Evolutionary conservation across 2,329 filamentous ascomycete species (phyloP).

Genomic region (Dactylonectria estremocensis): DNA sequence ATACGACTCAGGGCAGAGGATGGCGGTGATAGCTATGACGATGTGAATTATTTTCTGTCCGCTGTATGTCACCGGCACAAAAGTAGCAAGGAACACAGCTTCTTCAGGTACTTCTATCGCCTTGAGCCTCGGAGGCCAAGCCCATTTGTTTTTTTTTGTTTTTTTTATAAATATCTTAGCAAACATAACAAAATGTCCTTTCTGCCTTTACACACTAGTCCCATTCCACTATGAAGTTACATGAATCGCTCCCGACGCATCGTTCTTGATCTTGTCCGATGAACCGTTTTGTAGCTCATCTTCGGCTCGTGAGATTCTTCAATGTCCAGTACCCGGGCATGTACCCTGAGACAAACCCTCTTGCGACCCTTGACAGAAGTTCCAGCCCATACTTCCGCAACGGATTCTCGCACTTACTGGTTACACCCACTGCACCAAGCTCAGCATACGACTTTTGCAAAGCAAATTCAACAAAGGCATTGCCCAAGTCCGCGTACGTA

Average conservation of each 20-base stretch:
- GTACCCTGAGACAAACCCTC: neutral
- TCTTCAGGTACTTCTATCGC: too few relatives aligned
- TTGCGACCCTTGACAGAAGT: neutral
- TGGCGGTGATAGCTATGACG: too few relatives aligned
- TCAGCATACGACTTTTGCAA: neutral
- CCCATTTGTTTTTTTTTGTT: too few relatives aligned
- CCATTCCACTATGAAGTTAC: neutral
- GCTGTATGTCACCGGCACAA: too few relatives aligned
- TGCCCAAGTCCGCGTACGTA: neutral
- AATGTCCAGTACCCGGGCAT: constrained; percentile 5
- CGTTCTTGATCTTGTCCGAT: neutral
- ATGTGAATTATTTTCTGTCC: too few relatives aligned
- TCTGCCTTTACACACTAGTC: too few relatives aligned
- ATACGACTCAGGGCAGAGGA: too few relatives aligned
- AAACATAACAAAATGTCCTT: neutral
- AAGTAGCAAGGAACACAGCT: too few relatives aligned
- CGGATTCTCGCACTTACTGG: neutral
- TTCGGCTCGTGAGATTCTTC: neutral
- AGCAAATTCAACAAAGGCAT: neutral
- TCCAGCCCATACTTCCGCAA: neutral
- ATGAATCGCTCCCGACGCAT: neutral
- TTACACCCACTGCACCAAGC: neutral
- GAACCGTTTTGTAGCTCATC: neutral
- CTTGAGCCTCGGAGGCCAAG: too few relatives aligned
- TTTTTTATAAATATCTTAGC: neutral